phyloP scores from a whole-genome alignment of 306 rosid species.

The Acmispon strigosus region DNA sequence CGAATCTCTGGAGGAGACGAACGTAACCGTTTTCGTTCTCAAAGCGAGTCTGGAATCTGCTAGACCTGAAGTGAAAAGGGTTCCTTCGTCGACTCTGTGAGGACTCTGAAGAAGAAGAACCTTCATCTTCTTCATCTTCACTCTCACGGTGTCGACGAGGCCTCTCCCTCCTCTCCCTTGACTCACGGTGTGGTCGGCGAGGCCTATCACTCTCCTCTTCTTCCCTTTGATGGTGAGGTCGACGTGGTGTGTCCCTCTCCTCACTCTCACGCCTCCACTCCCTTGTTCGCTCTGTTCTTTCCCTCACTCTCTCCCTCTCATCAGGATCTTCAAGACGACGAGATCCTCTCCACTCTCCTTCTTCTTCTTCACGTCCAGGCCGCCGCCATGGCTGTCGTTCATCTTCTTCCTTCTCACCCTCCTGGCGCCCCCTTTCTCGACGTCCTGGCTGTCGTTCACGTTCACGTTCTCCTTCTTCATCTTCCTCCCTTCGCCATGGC shows the following conservation, averaged over 20 bases:
- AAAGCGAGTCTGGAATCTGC: not conserved
- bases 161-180: too few relatives aligned
- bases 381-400: too few relatives aligned
- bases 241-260: too few relatives aligned
- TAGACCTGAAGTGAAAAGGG: conserved; percentile 12
- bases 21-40: conserved; percentile 14
- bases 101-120: not conserved
- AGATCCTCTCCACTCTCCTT: not conserved
- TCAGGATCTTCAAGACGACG: conserved; percentile 11
- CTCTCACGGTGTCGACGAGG: not conserved
- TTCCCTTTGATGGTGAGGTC: not conserved
- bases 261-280: too few relatives aligned
- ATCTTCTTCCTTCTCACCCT: not conserved
- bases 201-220: not conserved
- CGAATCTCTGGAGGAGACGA: conserved; percentile 9
- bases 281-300: not conserved
- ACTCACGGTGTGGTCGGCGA: not conserved
- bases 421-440: not conserved
- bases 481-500: too few relatives aligned
- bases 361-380: not conserved
- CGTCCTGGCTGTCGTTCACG: too few relatives aligned
- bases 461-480: too few relatives aligned
- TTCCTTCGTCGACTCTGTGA: not conserved
- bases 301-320: conserved; percentile 13
- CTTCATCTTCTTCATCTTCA: not conserved